A percentile compares a stretch with the other conserved stretches of the same genome.
phyloP scores from a whole-genome alignment of 495 filamentous ascomycete genomes.

The Penicillium paxilli region DNA sequence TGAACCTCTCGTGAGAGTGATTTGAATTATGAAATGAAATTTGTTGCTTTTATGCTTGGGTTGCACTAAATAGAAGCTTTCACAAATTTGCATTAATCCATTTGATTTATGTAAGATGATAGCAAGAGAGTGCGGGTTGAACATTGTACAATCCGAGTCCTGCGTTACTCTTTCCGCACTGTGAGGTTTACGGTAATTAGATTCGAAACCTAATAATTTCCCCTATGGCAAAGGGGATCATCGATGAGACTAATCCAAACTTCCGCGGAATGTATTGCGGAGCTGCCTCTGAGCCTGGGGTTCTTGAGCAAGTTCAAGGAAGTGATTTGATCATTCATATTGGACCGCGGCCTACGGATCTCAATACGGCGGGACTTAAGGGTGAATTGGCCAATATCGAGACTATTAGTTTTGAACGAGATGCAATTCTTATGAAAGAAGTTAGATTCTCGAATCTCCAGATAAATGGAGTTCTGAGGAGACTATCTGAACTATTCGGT shows the following conservation, averaged over 20 bases:
- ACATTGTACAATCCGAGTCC: too few relatives aligned
- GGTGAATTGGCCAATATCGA: slow-evolving; percentile 7
- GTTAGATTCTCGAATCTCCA: background rate
- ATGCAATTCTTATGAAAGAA: background rate
- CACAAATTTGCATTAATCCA: too few relatives aligned
- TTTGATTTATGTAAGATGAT: too few relatives aligned
- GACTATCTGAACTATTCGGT: background rate
- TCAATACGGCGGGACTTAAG: slow-evolving; percentile 10
- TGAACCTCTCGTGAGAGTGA: background rate
- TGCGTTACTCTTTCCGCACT: too few relatives aligned
- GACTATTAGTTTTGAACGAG: slow-evolving; percentile 3
- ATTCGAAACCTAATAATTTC: slow-evolving; percentile 4
- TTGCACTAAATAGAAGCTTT: too few relatives aligned
- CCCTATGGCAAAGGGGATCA: slow-evolving; percentile 14
- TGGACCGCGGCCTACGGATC: slow-evolving; percentile 8
- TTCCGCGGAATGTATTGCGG: slow-evolving; percentile 6
- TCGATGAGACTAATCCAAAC: slow-evolving; percentile 7
- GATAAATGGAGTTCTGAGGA: slow-evolving; percentile 5
- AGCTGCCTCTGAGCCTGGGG: background rate
- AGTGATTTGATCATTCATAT: slow-evolving; percentile 14
- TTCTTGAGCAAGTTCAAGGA: slow-evolving; percentile 3
- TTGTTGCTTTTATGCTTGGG: too few relatives aligned
- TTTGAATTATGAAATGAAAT: background rate
- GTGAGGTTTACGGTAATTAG: too few relatives aligned
- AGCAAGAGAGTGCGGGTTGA: too few relatives aligned